Base-by-base conservation (phyloP, 306 rosid genomes). In the Lathyrus sativus region DNA sequence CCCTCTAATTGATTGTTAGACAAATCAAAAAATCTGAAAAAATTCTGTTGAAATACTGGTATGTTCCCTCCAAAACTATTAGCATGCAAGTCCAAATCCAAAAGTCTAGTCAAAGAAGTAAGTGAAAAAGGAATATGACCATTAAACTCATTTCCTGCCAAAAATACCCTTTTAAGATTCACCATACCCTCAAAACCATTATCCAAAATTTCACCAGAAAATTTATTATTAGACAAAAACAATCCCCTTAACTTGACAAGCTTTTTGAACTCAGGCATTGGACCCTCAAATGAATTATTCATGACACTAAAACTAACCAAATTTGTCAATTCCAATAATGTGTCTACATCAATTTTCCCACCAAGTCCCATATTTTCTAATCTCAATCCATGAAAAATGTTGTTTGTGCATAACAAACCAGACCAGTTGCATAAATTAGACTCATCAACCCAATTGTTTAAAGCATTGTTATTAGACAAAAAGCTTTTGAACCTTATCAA, bases 121-220 rank as follows among this genome's bases (percentile, higher is more conserved):
- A 88, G 67, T 46, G 96, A 88, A 2, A 29, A 15, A 2, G 96
- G 98, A 75, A 89, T 72, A 33, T 17, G 69, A 65, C 96, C 96
- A 0, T 50, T 29, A 18, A 91, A 89, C 10, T 19, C 60, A 76
- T 87, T 91, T 37, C 53, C 44, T 1, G 59, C 82, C 81, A 91
- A 73, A 62, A 79, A 29, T 17, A 91, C 62, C 29, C 69, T 85
- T 82, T 54, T 76, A 68, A 91, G 71, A n/a, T 31, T 57, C 13
- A 7, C 73, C 91, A 89, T 82, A 7, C 91, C 90, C n/a, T 68
- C 72, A 68, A 91, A 91, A 61, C 76, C 84, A 33, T 87, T 85
- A 7, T 69, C 82, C 0, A 26, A 56, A 57, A 91, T 81, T 9
- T 72, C 84, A 46, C 95, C 98, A 0, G 86, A 74, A 51, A 91